Base-by-base conservation (phyloP, 1,284 basidiomycete genomes). In the Malassezia furfur region DNA sequence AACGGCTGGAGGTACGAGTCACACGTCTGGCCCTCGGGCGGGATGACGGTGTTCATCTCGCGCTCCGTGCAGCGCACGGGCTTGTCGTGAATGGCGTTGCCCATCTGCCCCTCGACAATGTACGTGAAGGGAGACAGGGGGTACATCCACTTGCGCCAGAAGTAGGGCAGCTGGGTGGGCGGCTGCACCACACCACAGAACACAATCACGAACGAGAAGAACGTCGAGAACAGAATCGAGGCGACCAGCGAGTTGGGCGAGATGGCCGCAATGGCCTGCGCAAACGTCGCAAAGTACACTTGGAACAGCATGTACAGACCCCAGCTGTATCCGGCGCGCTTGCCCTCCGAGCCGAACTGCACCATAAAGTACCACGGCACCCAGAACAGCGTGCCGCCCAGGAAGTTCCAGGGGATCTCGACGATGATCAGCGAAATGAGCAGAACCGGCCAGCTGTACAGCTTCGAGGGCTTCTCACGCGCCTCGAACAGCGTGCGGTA, bases 361-460 rank as follows among this genome's bases (percentile, higher is more conserved):
- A 56, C 46, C 66, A 70, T 67, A 11, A 53, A 69, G 55, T 63
- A 68, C 68, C 69, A 71, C 4, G 62, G 54, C 4, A 58, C 44
- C 64, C 63, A 71, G 57, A 67, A 71, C 19, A 67, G 48, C 5
- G 68, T 71, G 5, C 62, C 72, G 21, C 63, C 61, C 5, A 72
- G 30, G 4, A 67, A 14, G 59, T 68, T 67, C 66, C 67, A 75
- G 2, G 68, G 66, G 4, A 75, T 49, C 62, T 77, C 76, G 51
- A 70, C 77, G 14, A 79, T 41, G 39, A 79, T 72, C 61, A 76
- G 76, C 19, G 68, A 50, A 48, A 70, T 52, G 41, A 77, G 66
- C 43, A 90, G 80, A 1, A 85, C 82, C 7, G 83, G 79, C 89
- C 89, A 91, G 48, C 82, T 82, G 77, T 90, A 91, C 69, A 87